These are phyloP conservation scores for Pichia manshurica DNA, from an alignment of 805 yeast genomes.

Conservation along the genomic window DNA sequence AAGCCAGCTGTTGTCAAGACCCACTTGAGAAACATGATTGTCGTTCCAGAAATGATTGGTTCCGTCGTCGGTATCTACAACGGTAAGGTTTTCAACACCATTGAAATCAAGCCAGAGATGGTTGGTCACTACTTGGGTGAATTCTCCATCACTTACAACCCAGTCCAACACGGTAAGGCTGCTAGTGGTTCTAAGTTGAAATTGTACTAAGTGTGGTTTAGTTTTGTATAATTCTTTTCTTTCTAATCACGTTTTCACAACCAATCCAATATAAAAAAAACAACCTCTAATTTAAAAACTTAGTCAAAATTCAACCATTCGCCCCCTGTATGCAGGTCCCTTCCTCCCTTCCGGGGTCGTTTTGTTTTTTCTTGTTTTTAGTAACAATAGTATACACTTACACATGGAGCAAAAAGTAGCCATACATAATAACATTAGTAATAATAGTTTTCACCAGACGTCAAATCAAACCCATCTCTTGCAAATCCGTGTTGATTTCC, in stretches of 20 bases:
- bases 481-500: conserved; percentile 72
- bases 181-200: conserved; percentile 34
- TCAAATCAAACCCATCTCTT: conserved; percentile 45
- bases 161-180: conserved; percentile 93
- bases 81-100: conserved; percentile 99
- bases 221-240: conserved; percentile 12
- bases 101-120: conserved; percentile 99
- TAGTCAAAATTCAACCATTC: no score
- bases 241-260: conserved; percentile 3
- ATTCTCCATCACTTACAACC: conserved; percentile 99
- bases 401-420: no score
- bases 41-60: conserved; percentile 99
- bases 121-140: conserved; percentile 99
- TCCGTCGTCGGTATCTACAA: conserved; percentile 98
- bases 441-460: no score
- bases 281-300: not conserved
- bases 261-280: not conserved
- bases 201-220: conserved; percentile 28
- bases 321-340: no score
- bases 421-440: no score
- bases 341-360: no score
- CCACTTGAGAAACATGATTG: conserved; percentile 97
- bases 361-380: no score
- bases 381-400: no score
- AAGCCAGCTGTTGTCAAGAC: conserved; percentile 98